A percentile compares a stretch with the other conserved stretches of the same genome.
Conservation (phyloP, 2,329 filamentous ascomycete species). For the Corinectria fuckeliana region DNA sequence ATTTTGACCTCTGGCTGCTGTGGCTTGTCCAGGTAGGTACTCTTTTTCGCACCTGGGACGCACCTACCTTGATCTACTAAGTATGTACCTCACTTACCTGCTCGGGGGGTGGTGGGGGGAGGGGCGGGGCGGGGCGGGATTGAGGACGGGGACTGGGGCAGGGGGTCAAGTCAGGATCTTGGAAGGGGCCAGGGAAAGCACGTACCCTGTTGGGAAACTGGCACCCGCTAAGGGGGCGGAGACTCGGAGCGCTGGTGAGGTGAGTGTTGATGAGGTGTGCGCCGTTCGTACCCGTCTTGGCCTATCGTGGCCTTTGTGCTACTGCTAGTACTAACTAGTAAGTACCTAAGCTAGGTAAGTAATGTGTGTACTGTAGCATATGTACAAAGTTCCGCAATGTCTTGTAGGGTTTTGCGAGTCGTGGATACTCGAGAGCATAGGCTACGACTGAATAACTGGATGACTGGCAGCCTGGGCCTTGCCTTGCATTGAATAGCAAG, state of each 20-base stretch:
- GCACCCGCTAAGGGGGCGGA: not conserved
- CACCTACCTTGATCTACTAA: too few relatives aligned
- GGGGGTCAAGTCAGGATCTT: not conserved
- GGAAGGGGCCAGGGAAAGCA: not conserved
- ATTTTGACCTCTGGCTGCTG: constrained; percentile 1
- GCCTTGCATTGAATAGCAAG: not conserved
- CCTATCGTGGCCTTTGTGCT: too few relatives aligned
- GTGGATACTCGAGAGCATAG: too few relatives aligned
- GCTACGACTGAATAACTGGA: not conserved
- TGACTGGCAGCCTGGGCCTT: not conserved
- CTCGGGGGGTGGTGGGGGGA: constrained; percentile 5
- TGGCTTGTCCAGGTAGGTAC: not conserved
- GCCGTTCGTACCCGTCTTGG: not conserved
- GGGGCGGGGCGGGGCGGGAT: constrained; percentile 1
- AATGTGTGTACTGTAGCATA: too few relatives aligned
- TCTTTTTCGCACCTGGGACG: constrained; percentile 17
- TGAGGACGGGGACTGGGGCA: not conserved
- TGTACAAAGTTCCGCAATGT: not conserved
- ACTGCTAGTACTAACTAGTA: too few relatives aligned
- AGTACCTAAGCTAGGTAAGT: too few relatives aligned
- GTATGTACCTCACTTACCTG: constrained; percentile 14
- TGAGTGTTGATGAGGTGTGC: not conserved
- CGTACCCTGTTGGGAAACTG: not conserved
- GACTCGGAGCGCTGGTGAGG: not conserved
- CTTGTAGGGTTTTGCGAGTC: not conserved